Conservation (phyloP, 2,329 filamentous ascomycete genomes). For the Graphiopsis chlorocephala region DNA sequence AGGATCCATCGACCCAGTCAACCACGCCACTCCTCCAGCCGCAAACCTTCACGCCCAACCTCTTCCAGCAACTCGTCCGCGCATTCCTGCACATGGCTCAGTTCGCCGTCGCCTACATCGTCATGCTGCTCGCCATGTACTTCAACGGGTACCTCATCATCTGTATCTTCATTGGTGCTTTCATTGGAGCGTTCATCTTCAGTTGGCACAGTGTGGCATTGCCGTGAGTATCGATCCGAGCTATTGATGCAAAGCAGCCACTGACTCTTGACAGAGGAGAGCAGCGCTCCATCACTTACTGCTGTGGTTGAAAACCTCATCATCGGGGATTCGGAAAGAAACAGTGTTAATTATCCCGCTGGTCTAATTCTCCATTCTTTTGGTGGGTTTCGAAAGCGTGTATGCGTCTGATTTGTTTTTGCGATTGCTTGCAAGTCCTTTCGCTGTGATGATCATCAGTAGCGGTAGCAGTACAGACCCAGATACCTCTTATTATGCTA, state of each 20-base stretch:
- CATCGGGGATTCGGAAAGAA: neutral
- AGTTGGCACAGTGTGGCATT: conserved; percentile 57
- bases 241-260: neutral
- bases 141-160: conserved; percentile 74
- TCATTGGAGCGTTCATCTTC: conserved; percentile 69
- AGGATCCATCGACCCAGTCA: neutral
- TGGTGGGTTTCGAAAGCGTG: neutral
- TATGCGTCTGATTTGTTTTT: neutral
- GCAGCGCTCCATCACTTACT: conserved; percentile 25
- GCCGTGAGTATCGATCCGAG: conserved; percentile 1
- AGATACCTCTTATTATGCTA: neutral
- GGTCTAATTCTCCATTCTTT: neutral
- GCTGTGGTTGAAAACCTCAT: conserved; percentile 22
- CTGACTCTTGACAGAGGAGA: conserved; percentile 19
- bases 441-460: neutral
- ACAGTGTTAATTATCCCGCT: neutral
- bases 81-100: conserved; percentile 67
- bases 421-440: neutral
- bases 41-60: conserved; percentile 49
- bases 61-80: conserved; percentile 64
- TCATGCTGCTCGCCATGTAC: conserved; percentile 68
- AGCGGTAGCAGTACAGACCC: neutral
- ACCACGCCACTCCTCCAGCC: conserved; percentile 4
- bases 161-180: conserved; percentile 74
- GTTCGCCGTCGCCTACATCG: conserved; percentile 72